Evolutionary conservation across 2,329 filamentous ascomycete genomes (phyloP).

Genomic region (Claviceps pusilla): DNA sequence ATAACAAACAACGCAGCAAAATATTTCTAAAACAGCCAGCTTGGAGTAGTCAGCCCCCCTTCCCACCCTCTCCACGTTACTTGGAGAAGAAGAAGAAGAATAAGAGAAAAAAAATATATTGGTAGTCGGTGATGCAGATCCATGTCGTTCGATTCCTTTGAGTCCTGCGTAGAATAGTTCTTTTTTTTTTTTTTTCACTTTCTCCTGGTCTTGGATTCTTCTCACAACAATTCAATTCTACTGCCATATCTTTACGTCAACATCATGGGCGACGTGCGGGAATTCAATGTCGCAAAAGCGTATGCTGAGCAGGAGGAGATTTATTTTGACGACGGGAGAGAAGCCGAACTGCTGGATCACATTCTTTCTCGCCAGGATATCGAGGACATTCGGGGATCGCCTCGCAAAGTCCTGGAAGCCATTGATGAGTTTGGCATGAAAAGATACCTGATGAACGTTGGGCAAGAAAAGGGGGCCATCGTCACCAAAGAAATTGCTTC

Average conservation of each 20-base stretch:
- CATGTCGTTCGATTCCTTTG: no score
- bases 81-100: background rate
- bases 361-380: conserved; percentile 48
- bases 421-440: conserved; percentile 48
- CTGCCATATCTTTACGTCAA: background rate
- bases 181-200: no score
- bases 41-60: no score
- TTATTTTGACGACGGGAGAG: conserved; percentile 54
- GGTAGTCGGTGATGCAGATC: no score
- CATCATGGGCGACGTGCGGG: background rate
- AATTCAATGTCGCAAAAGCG: conserved; percentile 24
- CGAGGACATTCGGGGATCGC: conserved; percentile 48
- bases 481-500: conserved; percentile 53
- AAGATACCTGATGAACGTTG: conserved; percentile 63
- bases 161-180: no score
- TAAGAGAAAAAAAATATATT: background rate
- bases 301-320: conserved; percentile 27
- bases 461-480: conserved; percentile 57
- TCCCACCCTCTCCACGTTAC: background rate
- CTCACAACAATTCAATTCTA: background rate
- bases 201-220: no score
- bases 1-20: no score
- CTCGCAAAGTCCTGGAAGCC: conserved; percentile 45
- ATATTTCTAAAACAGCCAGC: no score
- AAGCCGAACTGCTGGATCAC: conserved; percentile 57